Percentiles rank a stretch among this genome's conserved stretches.
Conservation (phyloP, 176 grass and related monocot genomes). For the Carex parvula region DNA sequence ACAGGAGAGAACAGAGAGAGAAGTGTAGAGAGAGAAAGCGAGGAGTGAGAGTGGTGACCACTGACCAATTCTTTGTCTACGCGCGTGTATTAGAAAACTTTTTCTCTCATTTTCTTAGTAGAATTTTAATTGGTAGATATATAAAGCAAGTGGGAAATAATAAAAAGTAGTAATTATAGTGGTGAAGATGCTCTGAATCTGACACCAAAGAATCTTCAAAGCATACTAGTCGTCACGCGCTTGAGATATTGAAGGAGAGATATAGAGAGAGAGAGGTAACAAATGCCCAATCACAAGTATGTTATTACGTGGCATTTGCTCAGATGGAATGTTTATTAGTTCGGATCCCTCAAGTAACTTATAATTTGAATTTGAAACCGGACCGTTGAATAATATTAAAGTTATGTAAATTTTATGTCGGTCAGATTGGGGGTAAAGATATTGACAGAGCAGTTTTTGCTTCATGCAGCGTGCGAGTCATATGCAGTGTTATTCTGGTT, state of each 20-base stretch:
- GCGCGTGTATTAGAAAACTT: neutral
- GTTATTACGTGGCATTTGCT: neutral
- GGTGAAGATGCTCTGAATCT: slow-evolving; percentile 15
- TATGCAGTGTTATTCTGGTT: too few relatives aligned
- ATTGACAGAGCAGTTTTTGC: too few relatives aligned
- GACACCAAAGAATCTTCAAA: slow-evolving; percentile 12
- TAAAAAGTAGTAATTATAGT: neutral
- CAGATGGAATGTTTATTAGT: neutral
- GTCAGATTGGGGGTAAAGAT: too few relatives aligned
- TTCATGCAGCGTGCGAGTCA: too few relatives aligned
- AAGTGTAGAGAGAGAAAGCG: neutral
- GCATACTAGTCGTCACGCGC: slow-evolving; percentile 6
- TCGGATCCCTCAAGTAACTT: too few relatives aligned
- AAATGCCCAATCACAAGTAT: neutral
- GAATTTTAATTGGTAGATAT: neutral
- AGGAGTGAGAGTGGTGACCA: slow-evolving; percentile 4
- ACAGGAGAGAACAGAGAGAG: neutral
- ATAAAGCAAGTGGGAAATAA: slow-evolving; percentile 15
- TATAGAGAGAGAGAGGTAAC: neutral
- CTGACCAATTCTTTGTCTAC: neutral
- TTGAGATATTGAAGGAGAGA: neutral
- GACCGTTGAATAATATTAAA: too few relatives aligned
- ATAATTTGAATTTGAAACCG: too few relatives aligned
- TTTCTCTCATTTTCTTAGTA: neutral
- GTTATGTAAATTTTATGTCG: too few relatives aligned